A percentile compares a stretch with the other conserved stretches of the same genome.
Conservation (phyloP, 306 rosid genomes). For the Quercus wislizeni region DNA sequence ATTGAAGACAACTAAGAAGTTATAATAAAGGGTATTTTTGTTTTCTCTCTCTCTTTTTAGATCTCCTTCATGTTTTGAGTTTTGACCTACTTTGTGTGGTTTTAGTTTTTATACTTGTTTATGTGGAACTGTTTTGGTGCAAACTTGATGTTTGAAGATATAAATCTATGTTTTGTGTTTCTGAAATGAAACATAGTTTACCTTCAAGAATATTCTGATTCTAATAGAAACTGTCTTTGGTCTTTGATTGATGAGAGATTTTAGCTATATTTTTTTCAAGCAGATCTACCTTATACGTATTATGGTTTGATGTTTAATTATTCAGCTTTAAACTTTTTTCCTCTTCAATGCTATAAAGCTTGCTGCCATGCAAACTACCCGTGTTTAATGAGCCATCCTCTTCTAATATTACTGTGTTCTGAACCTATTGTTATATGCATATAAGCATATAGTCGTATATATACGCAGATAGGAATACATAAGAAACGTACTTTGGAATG, state of each 20-base stretch:
- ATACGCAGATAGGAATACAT: no score
- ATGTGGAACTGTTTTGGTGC: not conserved
- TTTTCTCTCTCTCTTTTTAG: not conserved
- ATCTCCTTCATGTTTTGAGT: not conserved
- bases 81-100: not conserved
- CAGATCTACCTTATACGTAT: not conserved
- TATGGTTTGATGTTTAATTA: not conserved
- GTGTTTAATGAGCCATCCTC: not conserved
- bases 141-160: not conserved
- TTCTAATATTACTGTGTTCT: not conserved
- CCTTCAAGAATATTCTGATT: not conserved
- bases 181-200: not conserved
- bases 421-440: not conserved
- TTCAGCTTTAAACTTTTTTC: not conserved
- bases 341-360: not conserved
- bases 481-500: no score
- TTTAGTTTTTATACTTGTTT: not conserved
- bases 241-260: not conserved
- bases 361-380: not conserved
- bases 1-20: not conserved
- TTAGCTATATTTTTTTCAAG: not conserved
- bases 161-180: not conserved
- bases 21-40: not conserved
- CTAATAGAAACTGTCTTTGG: not conserved
- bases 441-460: no score